These are phyloP conservation scores for Lipomyces sp. DNA, from an alignment of 805 yeast species.

Conservation along the genomic window DNA sequence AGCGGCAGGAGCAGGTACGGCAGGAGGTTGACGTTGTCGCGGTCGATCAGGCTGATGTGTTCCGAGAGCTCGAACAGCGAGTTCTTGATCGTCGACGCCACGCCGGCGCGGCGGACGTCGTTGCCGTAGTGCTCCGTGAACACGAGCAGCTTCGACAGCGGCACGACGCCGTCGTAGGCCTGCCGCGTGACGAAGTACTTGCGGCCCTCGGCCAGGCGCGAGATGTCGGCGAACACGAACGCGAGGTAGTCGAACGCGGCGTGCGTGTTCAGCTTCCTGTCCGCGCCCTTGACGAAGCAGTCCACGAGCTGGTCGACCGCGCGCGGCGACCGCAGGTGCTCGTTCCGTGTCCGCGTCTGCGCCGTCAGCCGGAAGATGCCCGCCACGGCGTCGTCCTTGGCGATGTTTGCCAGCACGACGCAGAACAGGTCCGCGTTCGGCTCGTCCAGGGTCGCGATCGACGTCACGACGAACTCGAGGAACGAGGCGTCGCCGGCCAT, in stretches of 20 bases:
- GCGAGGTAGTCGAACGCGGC: conserved; percentile 81
- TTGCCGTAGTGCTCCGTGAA: conserved; percentile 80
- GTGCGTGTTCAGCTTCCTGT: conserved; percentile 62
- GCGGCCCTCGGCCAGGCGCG: conserved; percentile 54
- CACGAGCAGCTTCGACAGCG: conserved; percentile 73
- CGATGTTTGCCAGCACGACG: conserved; percentile 79
- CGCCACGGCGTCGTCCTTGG: conserved; percentile 64
- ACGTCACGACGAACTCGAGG: conserved; percentile 33
- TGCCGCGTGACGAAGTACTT: conserved; percentile 71
- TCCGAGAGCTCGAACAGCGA: conserved; percentile 73
- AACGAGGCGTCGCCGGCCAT: conserved; percentile 65
- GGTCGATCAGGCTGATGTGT: conserved; percentile 59
- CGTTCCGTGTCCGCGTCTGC: background rate
- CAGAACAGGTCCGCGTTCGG: conserved; percentile 75
- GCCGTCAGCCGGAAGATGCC: conserved; percentile 12
- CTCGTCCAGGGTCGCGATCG: conserved; percentile 46
- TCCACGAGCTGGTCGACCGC: conserved; percentile 79
- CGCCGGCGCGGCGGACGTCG: conserved; percentile 82
- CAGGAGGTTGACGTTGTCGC: conserved; percentile 65
- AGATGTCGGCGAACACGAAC: conserved; percentile 84
- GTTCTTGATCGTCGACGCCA: conserved; percentile 88
- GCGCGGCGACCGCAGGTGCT: conserved; percentile 11
- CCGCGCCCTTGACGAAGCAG: conserved; percentile 81
- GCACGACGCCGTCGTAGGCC: conserved; percentile 70
- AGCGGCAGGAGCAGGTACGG: conserved; percentile 82